phyloP scores from a whole-genome alignment of 352 stramenopile genomes.

The Pythium biforme region DNA sequence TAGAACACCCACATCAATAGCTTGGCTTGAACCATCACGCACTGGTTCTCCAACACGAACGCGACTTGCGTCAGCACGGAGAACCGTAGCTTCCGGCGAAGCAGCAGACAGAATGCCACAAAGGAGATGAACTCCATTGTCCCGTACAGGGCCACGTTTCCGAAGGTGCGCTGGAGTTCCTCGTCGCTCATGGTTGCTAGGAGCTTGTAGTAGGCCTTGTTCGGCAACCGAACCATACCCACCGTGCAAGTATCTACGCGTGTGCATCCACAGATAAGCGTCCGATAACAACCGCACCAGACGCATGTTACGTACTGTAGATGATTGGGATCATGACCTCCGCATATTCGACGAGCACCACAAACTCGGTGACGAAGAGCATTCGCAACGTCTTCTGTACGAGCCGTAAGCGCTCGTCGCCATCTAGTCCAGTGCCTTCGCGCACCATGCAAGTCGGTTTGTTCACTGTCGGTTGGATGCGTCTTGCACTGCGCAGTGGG shows the following conservation, averaged over 20 bases:
- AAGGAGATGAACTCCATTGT: conserved; percentile 14
- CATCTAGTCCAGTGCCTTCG: not conserved
- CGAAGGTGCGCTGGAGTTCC: conserved; percentile 1
- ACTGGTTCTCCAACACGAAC: conserved; percentile 21
- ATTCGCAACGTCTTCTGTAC: not conserved
- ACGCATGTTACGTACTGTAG: not conserved
- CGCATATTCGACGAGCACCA: not conserved
- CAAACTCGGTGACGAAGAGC: conserved; percentile 9
- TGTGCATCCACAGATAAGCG: not conserved
- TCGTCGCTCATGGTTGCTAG: conserved; percentile 5
- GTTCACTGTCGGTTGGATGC: not conserved
- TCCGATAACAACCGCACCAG: not conserved
- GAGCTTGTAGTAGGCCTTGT: conserved; percentile 6
- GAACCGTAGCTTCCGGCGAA: conserved; percentile 1
- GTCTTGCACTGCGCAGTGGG: not conserved
- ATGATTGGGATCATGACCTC: conserved; percentile 7
- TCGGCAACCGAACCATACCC: conserved; percentile 12
- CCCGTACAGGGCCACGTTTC: conserved; percentile 2
- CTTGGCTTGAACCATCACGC: conserved; percentile 18
- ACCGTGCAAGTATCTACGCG: conserved; percentile 3
- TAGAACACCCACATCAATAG: conserved; percentile 1
- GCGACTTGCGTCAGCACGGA: conserved; percentile 15
- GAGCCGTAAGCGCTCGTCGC: not conserved
- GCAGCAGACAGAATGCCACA: conserved; percentile 5
- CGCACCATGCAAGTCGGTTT: not conserved